Conservation (phyloP, 768 basidiomycete genomes). For the Mrakia blollopis region DNA sequence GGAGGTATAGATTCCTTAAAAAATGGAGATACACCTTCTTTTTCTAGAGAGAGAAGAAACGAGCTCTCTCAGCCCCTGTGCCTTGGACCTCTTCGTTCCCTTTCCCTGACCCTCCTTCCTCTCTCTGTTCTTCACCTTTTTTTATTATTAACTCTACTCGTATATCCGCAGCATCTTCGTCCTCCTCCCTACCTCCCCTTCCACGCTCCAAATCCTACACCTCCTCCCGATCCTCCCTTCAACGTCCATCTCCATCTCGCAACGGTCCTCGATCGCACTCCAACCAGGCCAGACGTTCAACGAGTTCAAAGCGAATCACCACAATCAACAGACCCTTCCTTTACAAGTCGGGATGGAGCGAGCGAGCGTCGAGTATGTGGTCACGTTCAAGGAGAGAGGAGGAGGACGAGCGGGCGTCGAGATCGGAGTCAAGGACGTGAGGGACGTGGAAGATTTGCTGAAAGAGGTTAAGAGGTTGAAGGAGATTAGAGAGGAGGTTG, state of each 20-base stretch:
- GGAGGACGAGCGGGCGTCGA: background rate
- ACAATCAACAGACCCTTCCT: background rate
- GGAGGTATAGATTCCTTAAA: no score
- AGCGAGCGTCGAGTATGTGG: background rate
- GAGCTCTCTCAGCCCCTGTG: no score
- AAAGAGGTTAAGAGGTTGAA: constrained; percentile 18
- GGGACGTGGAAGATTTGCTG: background rate
- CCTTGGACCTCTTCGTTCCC: background rate
- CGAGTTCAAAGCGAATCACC: background rate
- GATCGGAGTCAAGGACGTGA: background rate
- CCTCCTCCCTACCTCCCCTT: background rate
- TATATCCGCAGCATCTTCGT: constrained; percentile 1
- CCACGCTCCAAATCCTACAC: constrained; percentile 6
- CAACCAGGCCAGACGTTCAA: background rate
- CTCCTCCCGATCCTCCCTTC: constrained; percentile 12
- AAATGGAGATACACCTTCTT: no score
- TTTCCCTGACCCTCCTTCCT: constrained; percentile 3
- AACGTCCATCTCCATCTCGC: background rate
- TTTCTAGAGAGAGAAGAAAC: no score
- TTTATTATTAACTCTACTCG: no score
- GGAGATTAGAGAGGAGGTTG: background rate
- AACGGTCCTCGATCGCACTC: background rate
- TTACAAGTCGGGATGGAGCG: no score
- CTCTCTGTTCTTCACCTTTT: background rate
- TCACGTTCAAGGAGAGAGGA: background rate